phyloP scores from a whole-genome alignment of 306 rosid species.

The Prunus mira region DNA sequence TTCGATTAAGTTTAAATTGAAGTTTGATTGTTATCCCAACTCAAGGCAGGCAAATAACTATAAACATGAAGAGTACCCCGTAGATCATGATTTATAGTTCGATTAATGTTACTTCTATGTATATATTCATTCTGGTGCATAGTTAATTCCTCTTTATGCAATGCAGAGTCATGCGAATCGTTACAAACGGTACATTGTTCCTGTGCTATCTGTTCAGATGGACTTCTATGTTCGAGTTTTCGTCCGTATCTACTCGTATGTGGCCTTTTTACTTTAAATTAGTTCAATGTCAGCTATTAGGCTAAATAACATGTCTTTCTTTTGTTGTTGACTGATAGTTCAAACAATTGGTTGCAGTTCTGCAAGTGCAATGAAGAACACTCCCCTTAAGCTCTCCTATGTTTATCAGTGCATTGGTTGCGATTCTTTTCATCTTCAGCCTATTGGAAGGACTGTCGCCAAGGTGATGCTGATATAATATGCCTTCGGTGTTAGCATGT shows the following conservation, averaged over 20 bases:
- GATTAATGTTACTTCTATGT: neutral
- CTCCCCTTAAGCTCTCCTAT: constrained; percentile 94
- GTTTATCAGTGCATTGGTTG: constrained; percentile 97
- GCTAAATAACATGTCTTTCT: neutral
- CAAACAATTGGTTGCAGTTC: constrained; percentile 65
- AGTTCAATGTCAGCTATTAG: neutral
- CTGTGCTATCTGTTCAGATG: constrained; percentile 91
- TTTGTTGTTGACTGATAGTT: constrained; percentile 22
- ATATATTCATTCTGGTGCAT: neutral
- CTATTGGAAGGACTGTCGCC: constrained; percentile 73
- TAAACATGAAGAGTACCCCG: neutral
- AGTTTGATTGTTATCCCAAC: too few relatives aligned
- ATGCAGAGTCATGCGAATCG: constrained; percentile 97
- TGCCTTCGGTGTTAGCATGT: constrained; percentile 8
- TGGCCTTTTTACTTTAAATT: constrained; percentile 15
- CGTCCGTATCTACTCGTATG: constrained; percentile 81
- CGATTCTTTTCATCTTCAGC: constrained; percentile 94
- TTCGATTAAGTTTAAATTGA: neutral
- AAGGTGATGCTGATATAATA: constrained; percentile 50
- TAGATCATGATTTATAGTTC: neutral
- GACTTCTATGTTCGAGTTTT: constrained; percentile 93
- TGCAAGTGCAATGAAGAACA: constrained; percentile 90
- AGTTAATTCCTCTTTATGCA: constrained; percentile 16
- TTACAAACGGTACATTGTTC: constrained; percentile 96
- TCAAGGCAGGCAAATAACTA: neutral